These are phyloP conservation scores for Mycena rosella DNA, from an alignment of 768 basidiomycete species.

Conservation along the genomic window DNA sequence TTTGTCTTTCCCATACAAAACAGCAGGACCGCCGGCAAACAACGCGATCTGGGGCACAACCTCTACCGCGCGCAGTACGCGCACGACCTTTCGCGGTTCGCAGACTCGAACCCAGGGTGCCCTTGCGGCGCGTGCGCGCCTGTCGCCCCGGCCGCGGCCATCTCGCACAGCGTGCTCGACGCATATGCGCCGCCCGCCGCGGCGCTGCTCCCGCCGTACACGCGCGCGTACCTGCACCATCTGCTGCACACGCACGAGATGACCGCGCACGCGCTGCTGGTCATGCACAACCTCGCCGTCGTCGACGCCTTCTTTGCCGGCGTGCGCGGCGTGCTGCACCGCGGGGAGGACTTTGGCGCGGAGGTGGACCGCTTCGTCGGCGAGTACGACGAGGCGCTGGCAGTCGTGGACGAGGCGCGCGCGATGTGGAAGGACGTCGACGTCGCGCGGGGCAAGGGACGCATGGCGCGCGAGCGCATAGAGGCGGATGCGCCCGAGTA, in stretches of 20 bases:
- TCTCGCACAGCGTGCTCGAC: constrained; percentile 63
- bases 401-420: constrained; percentile 65
- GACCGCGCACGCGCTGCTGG: constrained; percentile 83
- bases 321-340: constrained; percentile 57
- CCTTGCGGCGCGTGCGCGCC: constrained; percentile 72
- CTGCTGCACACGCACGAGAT: constrained; percentile 92
- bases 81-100: constrained; percentile 70
- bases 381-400: constrained; percentile 62
- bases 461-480: constrained; percentile 69
- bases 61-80: constrained; percentile 72
- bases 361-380: constrained; percentile 63
- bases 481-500: neutral
- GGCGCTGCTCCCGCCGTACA: constrained; percentile 46
- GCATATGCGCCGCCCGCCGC: constrained; percentile 15
- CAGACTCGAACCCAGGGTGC: constrained; percentile 55
- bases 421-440: constrained; percentile 76
- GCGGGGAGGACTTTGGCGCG: constrained; percentile 18
- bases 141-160: constrained; percentile 45
- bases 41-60: constrained; percentile 74
- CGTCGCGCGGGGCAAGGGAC: constrained; percentile 78
- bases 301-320: constrained; percentile 74
- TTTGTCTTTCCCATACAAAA: constrained; percentile 73
- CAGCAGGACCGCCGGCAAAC: constrained; percentile 38
- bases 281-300: constrained; percentile 80
- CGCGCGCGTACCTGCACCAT: constrained; percentile 84